These are phyloP conservation scores for Phaeosphaeriaceae sp. DNA, from an alignment of 2,329 filamentous ascomycete genomes.

Conservation along the genomic window DNA sequence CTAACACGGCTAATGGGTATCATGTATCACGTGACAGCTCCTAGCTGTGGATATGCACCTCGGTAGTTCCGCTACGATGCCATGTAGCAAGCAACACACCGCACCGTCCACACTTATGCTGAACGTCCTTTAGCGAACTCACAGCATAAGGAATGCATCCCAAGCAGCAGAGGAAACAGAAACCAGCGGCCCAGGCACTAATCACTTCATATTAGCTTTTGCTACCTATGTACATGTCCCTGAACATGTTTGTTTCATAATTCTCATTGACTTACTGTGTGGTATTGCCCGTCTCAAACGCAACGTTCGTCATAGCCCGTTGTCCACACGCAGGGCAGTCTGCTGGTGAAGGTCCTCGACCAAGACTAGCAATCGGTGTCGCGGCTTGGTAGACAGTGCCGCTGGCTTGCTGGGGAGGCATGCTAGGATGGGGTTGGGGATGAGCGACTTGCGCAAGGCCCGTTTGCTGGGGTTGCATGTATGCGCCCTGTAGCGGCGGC, in stretches of 20 bases:
- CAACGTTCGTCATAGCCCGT: conserved; percentile 47
- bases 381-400: conserved; percentile 45
- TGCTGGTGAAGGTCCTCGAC: conserved; percentile 49
- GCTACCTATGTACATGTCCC: too few species aligned
- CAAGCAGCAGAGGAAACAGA: conserved; percentile 53
- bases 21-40: neutral
- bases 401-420: conserved; percentile 43
- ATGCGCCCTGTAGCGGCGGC: conserved; percentile 31
- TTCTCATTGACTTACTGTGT: conserved; percentile 48
- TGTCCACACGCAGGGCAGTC: conserved; percentile 57
- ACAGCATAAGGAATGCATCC: conserved; percentile 59
- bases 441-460: conserved; percentile 1
- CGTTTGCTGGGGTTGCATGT: conserved; percentile 21
- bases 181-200: conserved; percentile 55
- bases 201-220: conserved; percentile 12
- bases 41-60: conserved; percentile 52
- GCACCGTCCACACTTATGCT: conserved; percentile 57
- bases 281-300: conserved; percentile 47
- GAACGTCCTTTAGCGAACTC: conserved; percentile 55
- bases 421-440: conserved; percentile 33
- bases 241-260: too few species aligned
- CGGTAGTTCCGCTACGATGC: conserved; percentile 56
- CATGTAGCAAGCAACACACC: conserved; percentile 54
- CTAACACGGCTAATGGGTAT: too few species aligned
- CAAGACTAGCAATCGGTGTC: conserved; percentile 42